phyloP scores from a whole-genome alignment of 139 green algal species.

The Trebouxia sp. region DNA sequence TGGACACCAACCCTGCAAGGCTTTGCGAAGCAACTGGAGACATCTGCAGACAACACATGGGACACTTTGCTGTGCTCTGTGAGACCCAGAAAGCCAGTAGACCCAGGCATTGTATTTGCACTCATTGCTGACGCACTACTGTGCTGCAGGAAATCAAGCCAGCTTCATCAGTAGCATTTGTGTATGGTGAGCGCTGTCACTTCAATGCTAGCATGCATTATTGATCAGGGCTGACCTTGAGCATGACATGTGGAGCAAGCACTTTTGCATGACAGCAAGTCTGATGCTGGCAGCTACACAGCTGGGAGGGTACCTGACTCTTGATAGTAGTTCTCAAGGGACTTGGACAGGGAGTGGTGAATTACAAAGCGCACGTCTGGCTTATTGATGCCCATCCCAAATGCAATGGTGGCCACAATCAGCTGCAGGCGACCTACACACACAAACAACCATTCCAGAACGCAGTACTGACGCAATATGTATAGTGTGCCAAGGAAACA shows the following conservation, averaged over 20 bases:
- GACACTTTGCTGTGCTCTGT: too few species aligned
- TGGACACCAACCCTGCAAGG: too few species aligned
- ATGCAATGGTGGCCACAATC: conserved; percentile 85
- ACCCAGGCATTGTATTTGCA: too few species aligned
- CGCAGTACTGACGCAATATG: too few species aligned
- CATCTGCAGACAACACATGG: too few species aligned
- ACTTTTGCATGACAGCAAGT: background rate
- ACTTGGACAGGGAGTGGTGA: conserved; percentile 56
- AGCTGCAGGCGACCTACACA: conserved; percentile 49
- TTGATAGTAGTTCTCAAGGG: conserved; percentile 79
- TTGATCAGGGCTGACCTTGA: background rate
- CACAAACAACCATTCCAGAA: background rate
- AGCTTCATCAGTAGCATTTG: background rate
- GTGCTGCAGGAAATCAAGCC: background rate
- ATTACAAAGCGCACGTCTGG: conserved; percentile 71
- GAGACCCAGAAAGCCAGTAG: too few species aligned
- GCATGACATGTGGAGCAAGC: background rate
- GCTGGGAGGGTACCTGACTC: conserved; percentile 35
- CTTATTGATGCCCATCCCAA: conserved; percentile 87
- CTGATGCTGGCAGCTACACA: background rate
- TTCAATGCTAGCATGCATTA: too few species aligned
- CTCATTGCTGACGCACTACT: too few species aligned
- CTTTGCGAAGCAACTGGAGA: too few species aligned
- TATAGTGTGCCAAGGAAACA: too few species aligned
- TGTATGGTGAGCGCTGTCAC: too few species aligned